Conservation (phyloP, 345 rosid species). For the Crucihimalaya himalaica region DNA sequence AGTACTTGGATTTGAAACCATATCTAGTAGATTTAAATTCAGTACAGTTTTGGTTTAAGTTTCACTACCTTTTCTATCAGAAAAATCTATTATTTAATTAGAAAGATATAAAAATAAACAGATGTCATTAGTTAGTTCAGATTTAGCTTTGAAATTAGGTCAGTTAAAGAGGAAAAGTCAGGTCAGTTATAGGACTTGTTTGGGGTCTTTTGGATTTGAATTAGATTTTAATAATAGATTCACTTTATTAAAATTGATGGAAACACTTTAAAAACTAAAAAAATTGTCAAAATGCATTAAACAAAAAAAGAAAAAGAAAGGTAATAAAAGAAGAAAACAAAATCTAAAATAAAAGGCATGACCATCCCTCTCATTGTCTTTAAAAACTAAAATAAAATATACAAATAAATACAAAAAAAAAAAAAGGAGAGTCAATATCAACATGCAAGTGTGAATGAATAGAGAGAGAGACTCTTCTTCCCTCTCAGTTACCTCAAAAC, state of each 20-base stretch:
- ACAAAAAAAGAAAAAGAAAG: not conserved
- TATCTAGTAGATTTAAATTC: not conserved
- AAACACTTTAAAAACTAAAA: conserved; percentile 9
- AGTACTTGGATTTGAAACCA: not conserved
- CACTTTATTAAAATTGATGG: not conserved
- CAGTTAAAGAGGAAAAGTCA: conserved; percentile 3
- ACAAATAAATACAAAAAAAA: not conserved
- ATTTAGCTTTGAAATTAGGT: not conserved
- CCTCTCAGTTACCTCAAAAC: conserved; percentile 31
- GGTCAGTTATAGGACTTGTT: not conserved
- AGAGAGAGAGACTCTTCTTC: conserved; percentile 27
- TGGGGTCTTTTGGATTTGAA: conserved; percentile 27
- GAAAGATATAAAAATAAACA: not conserved
- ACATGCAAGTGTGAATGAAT: conserved; percentile 38
- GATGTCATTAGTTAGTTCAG: conserved; percentile 10
- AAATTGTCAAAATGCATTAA: conserved; percentile 18
- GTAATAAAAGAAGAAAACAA: conserved; percentile 24
- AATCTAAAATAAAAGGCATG: conserved; percentile 14
- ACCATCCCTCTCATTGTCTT: conserved; percentile 26
- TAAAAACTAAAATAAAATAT: not conserved
- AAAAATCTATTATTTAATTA: not conserved
- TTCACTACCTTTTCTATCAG: not conserved
- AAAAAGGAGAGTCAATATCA: conserved; percentile 30
- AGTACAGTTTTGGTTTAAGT: not conserved
- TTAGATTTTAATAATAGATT: conserved; percentile 14